These are phyloP conservation scores for Setaria italica DNA, from an alignment of 202 grass and related monocot species.

Conservation along the genomic window DNA sequence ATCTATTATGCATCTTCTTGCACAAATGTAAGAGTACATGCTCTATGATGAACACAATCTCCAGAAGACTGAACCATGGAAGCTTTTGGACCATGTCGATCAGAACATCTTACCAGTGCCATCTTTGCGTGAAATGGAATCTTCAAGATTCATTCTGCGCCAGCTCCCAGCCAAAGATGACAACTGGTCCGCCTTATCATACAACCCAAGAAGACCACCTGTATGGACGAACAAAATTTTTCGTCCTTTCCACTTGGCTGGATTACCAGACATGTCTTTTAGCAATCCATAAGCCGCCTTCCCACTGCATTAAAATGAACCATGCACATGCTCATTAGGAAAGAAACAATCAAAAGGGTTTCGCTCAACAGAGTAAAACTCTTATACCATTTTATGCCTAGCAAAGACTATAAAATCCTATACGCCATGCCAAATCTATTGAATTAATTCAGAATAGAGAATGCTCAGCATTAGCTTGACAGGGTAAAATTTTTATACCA, in stretches of 20 bases:
- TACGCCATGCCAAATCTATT: no score
- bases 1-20: slow-evolving; percentile 17
- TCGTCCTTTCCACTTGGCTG: slow-evolving; percentile 73
- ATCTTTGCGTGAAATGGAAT: slow-evolving; percentile 67
- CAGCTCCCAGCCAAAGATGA: slow-evolving; percentile 68
- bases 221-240: slow-evolving; percentile 94
- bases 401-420: neutral
- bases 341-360: slow-evolving; percentile 32
- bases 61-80: slow-evolving; percentile 10
- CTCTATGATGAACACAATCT: slow-evolving; percentile 8
- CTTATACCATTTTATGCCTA: neutral
- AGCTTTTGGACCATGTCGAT: slow-evolving; percentile 36
- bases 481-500: no score
- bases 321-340: neutral
- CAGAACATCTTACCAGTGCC: slow-evolving; percentile 96
- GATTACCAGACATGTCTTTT: slow-evolving; percentile 76
- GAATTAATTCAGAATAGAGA: no score
- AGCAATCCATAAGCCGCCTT: slow-evolving; percentile 78
- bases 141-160: slow-evolving; percentile 83
- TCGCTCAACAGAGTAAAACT: slow-evolving; percentile 2
- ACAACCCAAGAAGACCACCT: slow-evolving; percentile 94
- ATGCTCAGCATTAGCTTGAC: no score
- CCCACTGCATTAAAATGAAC: slow-evolving; percentile 58
- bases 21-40: slow-evolving; percentile 14
- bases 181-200: slow-evolving; percentile 78